Base-by-base conservation (phyloP, 495 filamentous ascomycete species). In the Gamarada debralockiae region DNA sequence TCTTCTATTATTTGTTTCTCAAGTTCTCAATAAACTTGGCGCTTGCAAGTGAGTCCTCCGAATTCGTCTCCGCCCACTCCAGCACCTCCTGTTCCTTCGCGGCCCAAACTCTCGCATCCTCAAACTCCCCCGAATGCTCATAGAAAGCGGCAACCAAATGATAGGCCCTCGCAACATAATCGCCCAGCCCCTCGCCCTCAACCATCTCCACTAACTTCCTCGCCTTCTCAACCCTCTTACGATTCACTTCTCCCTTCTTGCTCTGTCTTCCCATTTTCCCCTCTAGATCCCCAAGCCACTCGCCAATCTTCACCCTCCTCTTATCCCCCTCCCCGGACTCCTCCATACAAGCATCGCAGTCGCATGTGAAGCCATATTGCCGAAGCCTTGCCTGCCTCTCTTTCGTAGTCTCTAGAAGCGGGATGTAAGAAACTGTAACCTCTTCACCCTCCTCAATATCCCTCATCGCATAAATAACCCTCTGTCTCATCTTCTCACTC, bases 351-450 rank as follows among this genome's bases (percentile, higher is more conserved):
- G 59, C 55, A 7, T 2, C 10, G 42, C 59, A 62, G 2, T 27
- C 46, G 37, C 59, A 62, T 3, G 27, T 25, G 24, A 62, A 62
- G n/a, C 59, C 59, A 34, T 62, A 62, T 22, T 62, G 59, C 4
- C 10, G 13, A 1, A 62, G 27, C 12, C 55, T 33, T n/a, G 21
- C 31, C 23, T 54, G 45, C 9, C 59, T 43, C 2, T 50, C 37
- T 12, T 23, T 24, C 1, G 42, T 55, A n/a, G 41, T 44, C 18
- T 41, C 47, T 0, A 62, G 40, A 5, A 62, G 48, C 1, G 55
- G 51, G 21, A 61, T 51, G 47, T 72, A 72, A 18, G 47, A 62
- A 17, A 72, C 64, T 1, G 67, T 70, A 47, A 72, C 65, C 52
- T 72, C 69, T 52, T 70, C 67, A 0, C 68, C 69, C 27, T 59